Conservation (phyloP, 345 rosid genomes). For the Hevea brasiliensis region DNA sequence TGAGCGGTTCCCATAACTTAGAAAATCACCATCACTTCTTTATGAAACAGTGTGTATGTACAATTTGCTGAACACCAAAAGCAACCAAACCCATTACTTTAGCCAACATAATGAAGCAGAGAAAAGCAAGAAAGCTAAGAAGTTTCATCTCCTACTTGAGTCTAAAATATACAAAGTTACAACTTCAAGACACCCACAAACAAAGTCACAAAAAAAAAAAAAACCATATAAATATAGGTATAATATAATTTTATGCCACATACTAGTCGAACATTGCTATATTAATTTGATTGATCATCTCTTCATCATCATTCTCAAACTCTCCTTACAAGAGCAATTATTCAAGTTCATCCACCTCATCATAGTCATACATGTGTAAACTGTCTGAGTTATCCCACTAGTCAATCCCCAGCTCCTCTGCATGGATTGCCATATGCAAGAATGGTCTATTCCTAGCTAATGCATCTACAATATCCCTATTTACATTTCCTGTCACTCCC, state of each 20-base stretch:
- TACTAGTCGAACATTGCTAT: constrained; percentile 6
- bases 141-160: not conserved
- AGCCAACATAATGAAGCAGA: not conserved
- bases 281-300: constrained; percentile 33
- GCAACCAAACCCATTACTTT: no score
- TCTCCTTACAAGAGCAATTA: constrained; percentile 51
- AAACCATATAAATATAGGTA: no score
- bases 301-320: constrained; percentile 35
- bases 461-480: constrained; percentile 77
- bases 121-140: not conserved
- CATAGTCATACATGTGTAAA: constrained; percentile 43
- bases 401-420: constrained; percentile 74
- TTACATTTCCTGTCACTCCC: constrained; percentile 76
- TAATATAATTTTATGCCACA: not conserved
- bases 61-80: no score
- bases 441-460: constrained; percentile 71
- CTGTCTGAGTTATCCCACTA: constrained; percentile 58
- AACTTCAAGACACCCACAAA: not conserved
- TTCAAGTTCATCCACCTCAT: constrained; percentile 57
- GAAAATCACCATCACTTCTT: no score
- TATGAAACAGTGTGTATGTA: no score
- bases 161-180: not conserved
- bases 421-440: constrained; percentile 63
- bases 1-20: no score
- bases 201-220: not conserved